phyloP scores from a whole-genome alignment of 164 flowering plant genomes.

The Tetracentron sinense region DNA sequence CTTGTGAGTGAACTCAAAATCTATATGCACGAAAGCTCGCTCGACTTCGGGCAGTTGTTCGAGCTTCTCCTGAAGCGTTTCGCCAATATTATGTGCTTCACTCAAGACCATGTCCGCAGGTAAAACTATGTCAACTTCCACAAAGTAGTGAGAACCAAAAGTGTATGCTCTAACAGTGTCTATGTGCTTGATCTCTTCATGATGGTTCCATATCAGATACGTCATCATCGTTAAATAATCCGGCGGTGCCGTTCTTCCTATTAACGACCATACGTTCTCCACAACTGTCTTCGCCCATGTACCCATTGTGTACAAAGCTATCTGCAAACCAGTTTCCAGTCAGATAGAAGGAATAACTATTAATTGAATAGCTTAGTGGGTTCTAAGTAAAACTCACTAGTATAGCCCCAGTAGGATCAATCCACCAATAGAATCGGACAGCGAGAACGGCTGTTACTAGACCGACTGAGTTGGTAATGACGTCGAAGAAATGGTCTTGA shows the following conservation, averaged over 20 bases:
- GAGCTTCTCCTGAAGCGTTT: conserved; percentile 33
- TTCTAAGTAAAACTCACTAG: conserved; percentile 33
- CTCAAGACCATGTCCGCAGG: conserved; percentile 7
- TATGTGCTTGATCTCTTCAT: conserved; percentile 58
- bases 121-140: conserved; percentile 13
- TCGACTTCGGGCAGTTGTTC: conserved; percentile 35
- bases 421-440: conserved; percentile 57
- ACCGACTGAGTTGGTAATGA: conserved; percentile 72
- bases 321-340: conserved; percentile 34
- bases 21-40: conserved; percentile 36
- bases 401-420: conserved; percentile 80
- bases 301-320: conserved; percentile 74
- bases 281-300: conserved; percentile 74
- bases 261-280: conserved; percentile 65
- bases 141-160: conserved; percentile 12
- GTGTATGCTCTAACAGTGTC: conserved; percentile 11
- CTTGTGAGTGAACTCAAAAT: conserved; percentile 27
- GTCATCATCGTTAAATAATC: conserved; percentile 67
- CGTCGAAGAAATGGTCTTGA: conserved; percentile 81
- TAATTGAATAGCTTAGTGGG: background rate
- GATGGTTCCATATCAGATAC: conserved; percentile 81
- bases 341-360: background rate
- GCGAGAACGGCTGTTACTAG: conserved; percentile 64
- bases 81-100: conserved; percentile 35
- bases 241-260: conserved; percentile 82